Conservation (phyloP, 1,284 basidiomycete genomes). For the Neotropicomus parvogracilis region DNA sequence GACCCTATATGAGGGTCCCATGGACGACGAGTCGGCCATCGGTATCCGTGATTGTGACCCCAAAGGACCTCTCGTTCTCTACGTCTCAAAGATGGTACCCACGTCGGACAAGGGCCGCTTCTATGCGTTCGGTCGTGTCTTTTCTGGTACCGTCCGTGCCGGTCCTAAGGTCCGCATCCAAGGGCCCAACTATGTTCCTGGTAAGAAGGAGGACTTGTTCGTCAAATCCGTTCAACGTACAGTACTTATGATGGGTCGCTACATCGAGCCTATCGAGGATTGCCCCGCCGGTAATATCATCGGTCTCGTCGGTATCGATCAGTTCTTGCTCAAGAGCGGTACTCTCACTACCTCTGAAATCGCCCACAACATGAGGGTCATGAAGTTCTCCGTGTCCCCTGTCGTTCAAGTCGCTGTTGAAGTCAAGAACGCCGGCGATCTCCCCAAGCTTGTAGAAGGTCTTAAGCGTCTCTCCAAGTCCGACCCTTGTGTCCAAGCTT, state of each 20-base stretch:
- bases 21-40: conserved; percentile 99
- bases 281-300: conserved; percentile 99
- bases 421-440: conserved; percentile 99
- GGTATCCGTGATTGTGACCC: conserved; percentile 99
- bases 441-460: conserved; percentile 99
- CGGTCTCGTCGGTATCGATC: conserved; percentile 99
- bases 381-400: conserved; percentile 99
- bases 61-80: conserved; percentile 94
- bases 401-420: conserved; percentile 99
- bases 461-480: conserved; percentile 99
- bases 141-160: conserved; percentile 95
- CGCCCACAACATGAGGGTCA: conserved; percentile 99
- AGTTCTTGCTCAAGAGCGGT: conserved; percentile 99
- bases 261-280: conserved; percentile 98
- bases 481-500: conserved; percentile 98
- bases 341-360: conserved; percentile 98
- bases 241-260: conserved; percentile 99
- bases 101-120: conserved; percentile 99
- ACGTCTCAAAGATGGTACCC: conserved; percentile 99
- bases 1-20: conserved; percentile 99
- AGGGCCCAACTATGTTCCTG: conserved; percentile 97
- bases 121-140: conserved; percentile 99
- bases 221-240: conserved; percentile 99
- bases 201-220: conserved; percentile 99
- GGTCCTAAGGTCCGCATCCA: conserved; percentile 99